Base-by-base conservation (phyloP, 2,329 filamentous ascomycete genomes). In the Epicoccum nigrum region DNA sequence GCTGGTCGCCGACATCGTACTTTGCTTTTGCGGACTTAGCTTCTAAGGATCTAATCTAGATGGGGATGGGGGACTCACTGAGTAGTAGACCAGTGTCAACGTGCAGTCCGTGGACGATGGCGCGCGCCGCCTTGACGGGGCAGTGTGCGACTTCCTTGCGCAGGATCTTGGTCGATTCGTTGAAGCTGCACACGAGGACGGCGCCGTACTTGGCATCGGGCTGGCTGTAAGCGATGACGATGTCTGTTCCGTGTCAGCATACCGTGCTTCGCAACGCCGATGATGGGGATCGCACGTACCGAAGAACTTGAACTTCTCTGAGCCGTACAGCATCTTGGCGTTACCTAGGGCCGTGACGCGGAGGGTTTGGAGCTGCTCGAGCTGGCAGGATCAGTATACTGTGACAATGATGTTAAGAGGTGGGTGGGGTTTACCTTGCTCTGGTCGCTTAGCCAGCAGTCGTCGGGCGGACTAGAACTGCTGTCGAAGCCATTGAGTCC, bases 171-270 rank as follows among this genome's bases (percentile, higher is more conserved):
- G 92, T 92, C 0, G 87, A 87, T 62, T 84, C 83, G 13, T 87
- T 81, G 51, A 88, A 85, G 74, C 96, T 97, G 32, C 88, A 92
- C 59, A 97, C 85, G 69, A 97, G 97, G 89, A 97, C 96, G 64
- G 97, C 88, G 28, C 91, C 92, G 62, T 90, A 96, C 0, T 90
- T 96, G 0, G 40, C 51, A 2, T 51, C 49, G 0, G 44, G 31
- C 21, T 58, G 46, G 13, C 58, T 49, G 16, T 47, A 45, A 8
- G 48, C 51, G 2, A 60, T 38, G 0, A 63, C 52, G 7, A 68
- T 44, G n/a, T 69, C 64, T 68, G 17, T 3, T 3, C 2, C 8
- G 6, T 9, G 8, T 15, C 2, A n/a, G 21, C 4, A 19, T 2
- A 23, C 23, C 2, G 11, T n/a, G n/a, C n/a, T n/a, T n/a, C n/a